Conservation (phyloP, 1,139 yeast species). For the Blastobotrys indianensis region DNA sequence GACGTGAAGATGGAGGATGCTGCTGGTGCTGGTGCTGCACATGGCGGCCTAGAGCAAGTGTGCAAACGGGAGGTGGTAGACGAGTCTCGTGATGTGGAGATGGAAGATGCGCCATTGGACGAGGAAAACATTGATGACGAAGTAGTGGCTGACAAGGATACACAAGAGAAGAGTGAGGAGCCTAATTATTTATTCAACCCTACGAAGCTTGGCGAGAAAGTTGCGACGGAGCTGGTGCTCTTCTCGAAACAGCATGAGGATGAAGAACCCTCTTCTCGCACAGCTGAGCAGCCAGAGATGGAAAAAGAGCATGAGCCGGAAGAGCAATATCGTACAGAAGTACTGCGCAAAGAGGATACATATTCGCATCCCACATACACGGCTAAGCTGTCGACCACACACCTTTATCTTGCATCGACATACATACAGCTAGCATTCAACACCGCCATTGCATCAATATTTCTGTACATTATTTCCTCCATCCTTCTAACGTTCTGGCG, state of each 20-base stretch:
- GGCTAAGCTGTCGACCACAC: no score
- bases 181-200: conserved; percentile 6
- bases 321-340: no score
- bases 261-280: no score
- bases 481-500: conserved; percentile 53
- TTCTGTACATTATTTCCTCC: conserved; percentile 48
- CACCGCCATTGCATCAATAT: conserved; percentile 44
- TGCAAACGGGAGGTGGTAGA: not conserved
- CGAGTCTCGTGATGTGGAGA: conserved; percentile 12
- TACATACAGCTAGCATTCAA: conserved; percentile 69
- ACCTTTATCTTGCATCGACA: conserved; percentile 27
- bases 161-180: conserved; percentile 2
- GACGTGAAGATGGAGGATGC: conserved; percentile 10
- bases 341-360: no score
- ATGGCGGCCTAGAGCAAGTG: not conserved
- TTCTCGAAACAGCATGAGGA: no score
- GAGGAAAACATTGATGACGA: not conserved
- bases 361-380: no score
- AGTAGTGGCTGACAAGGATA: conserved; percentile 4
- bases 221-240: not conserved
- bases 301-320: no score
- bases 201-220: not conserved
- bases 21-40: not conserved
- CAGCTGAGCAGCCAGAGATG: no score
- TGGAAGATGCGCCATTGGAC: conserved; percentile 10